These are phyloP conservation scores for Acanthamoeba healyi DNA, from an alignment of 208 protist genomes.

Conservation along the genomic window DNA sequence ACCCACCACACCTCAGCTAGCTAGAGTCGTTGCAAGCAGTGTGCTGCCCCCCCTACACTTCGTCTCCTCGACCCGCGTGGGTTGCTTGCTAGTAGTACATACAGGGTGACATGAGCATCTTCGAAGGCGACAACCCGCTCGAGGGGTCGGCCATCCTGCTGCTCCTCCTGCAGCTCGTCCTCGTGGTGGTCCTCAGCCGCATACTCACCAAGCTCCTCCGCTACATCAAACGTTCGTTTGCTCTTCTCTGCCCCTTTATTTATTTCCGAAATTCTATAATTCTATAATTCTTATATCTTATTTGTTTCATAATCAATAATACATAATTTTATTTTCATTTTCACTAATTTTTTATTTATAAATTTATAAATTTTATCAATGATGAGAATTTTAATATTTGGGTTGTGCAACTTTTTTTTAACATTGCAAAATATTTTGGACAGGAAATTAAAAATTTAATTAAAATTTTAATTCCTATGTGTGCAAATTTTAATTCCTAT, in stretches of 20 bases:
- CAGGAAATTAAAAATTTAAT: background rate
- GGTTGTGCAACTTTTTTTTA: too few species aligned
- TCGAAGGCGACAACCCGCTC: constrained; percentile 8
- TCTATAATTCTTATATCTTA: background rate
- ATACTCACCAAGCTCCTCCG: constrained; percentile 15
- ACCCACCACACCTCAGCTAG: too few species aligned
- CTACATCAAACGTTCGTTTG: background rate
- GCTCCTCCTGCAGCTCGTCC: background rate
- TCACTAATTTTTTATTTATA: background rate
- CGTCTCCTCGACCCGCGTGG: too few species aligned
- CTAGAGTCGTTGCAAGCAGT: too few species aligned
- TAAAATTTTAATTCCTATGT: background rate
- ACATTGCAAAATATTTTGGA: too few species aligned
- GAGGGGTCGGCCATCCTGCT: background rate
- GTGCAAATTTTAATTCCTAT: constrained; percentile 24
- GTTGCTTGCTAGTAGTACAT: too few species aligned
- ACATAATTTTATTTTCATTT: background rate
- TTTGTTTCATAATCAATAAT: background rate
- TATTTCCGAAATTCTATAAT: background rate
- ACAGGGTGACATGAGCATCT: constrained; percentile 30
- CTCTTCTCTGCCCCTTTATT: background rate
- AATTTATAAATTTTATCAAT: too few species aligned
- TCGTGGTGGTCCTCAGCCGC: constrained; percentile 5
- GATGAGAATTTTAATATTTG: too few species aligned
- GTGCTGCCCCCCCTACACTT: too few species aligned